Percentiles rank a stretch among this genome's conserved stretches.
Evolutionary conservation across 2,329 filamentous ascomycete species (phyloP).

Genomic region (Botrytis paeoniae): DNA sequence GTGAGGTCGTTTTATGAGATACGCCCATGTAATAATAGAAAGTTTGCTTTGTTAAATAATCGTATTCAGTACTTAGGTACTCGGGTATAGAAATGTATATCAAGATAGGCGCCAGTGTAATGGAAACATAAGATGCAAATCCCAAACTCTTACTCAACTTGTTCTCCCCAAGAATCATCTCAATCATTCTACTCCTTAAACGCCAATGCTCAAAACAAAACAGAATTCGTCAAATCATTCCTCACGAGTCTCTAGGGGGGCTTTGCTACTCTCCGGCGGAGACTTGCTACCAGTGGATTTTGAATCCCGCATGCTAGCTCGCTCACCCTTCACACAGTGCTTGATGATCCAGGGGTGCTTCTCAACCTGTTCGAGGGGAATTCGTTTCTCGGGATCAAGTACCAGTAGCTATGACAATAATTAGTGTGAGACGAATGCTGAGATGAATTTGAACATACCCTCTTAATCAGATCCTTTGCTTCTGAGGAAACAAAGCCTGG

Average conservation of each 20-base stretch:
- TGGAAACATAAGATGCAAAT: conserved; percentile 30
- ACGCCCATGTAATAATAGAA: conserved; percentile 12
- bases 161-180: conserved; percentile 22
- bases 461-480: conserved; percentile 88
- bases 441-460: conserved; percentile 50
- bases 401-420: conserved; percentile 65
- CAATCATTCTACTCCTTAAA: conserved; percentile 24
- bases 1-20: conserved; percentile 41
- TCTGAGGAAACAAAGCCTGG: conserved; percentile 88
- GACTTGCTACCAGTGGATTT: conserved; percentile 37
- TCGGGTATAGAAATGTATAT: conserved; percentile 24
- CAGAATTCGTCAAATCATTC: conserved; percentile 34
- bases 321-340: conserved; percentile 63
- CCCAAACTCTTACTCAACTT: conserved; percentile 34
- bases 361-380: conserved; percentile 84
- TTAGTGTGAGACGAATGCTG: conserved; percentile 19
- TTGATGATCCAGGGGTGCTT: conserved; percentile 95
- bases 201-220: conserved; percentile 29
- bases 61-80: conserved; percentile 16
- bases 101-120: conserved; percentile 36
- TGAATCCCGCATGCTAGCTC: conserved; percentile 36
- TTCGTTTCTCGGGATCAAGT: conserved; percentile 88
- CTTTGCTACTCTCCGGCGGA: conserved; percentile 20
- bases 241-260: conserved; percentile 22
- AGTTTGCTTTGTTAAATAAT: conserved; percentile 9